Evolutionary conservation across 352 stramenopile species (phyloP), one percentile per base, ranked within the genome.

Genomic region (Pythium sp.): DNA sequence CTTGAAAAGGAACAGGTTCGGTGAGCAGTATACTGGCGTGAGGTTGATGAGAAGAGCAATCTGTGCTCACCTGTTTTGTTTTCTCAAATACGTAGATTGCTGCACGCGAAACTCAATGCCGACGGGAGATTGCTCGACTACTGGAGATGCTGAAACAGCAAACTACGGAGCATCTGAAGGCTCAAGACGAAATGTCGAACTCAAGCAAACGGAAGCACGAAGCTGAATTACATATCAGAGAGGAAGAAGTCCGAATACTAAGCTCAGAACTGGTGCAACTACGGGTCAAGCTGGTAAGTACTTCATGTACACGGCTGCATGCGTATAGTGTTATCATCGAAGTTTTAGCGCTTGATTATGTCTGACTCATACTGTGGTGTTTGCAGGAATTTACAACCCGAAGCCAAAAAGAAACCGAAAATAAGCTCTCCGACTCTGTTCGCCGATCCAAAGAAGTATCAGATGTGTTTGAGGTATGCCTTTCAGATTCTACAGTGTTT

Each of bases 1-100:
- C 66, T 95, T 14, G 84, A 95, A 56, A 92, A 90, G 64, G 87
- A 95, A 67, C 82, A 92, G 75, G 80, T 92, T 72, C 6, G 68
- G 18, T 51, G 20, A 30, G 22, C 47, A 62, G 12, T 68, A 12
- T 68, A 24, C 24, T 59, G 2, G 8, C 15, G 12, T 51, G 20
- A 9, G 22, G 14, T 34, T 36, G 6, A 15, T 6, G 8, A 9
- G 6, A 46, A 38, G 34, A 55, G 12, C 18, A 62, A 12, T 34
- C 49, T 12, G 22, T 34, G 7, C n/a, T 22, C 20, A 24, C 70
- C 38, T 24, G 22, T 26, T 24, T 22, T 20, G 1, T 4, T 20
- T 58, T 30, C 6, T 18, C 30, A 18, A 32, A 32, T 15, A 1
- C 14, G 46, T 26, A 92, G 82, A 76, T 90, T 32, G 69, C 72